phyloP scores from a whole-genome alignment of 345 rosid species.

The Hibiscus trionum region DNA sequence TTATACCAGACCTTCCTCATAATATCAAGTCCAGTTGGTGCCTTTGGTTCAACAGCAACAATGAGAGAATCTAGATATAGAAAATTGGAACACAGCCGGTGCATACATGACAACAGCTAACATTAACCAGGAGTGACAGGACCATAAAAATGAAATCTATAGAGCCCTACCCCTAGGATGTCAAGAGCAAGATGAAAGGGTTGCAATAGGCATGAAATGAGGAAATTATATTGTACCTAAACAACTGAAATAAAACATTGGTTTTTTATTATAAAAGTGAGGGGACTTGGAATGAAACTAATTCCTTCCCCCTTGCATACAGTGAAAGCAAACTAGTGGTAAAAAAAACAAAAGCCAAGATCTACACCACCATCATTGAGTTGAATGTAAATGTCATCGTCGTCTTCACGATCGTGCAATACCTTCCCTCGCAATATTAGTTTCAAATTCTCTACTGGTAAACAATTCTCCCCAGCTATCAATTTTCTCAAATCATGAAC shows the following conservation, averaged over 20 bases:
- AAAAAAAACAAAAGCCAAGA: background rate
- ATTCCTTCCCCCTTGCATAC: background rate
- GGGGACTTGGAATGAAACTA: too few species aligned
- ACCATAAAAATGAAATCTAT: background rate
- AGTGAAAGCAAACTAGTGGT: background rate
- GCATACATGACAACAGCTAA: background rate
- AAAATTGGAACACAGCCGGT: conserved; percentile 1
- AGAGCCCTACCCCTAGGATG: background rate
- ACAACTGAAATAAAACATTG: background rate
- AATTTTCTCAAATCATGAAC: conserved; percentile 58
- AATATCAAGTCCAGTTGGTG: conserved; percentile 42
- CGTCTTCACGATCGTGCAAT: too few species aligned
- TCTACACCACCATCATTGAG: conserved; percentile 46
- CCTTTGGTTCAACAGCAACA: conserved; percentile 74
- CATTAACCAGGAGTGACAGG: background rate
- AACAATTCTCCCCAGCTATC: conserved; percentile 33
- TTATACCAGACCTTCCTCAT: conserved; percentile 55
- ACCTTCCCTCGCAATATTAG: too few species aligned
- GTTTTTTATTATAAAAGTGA: too few species aligned
- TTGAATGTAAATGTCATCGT: conserved; percentile 14
- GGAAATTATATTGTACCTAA: background rate
- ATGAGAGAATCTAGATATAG: conserved; percentile 44
- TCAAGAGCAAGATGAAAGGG: background rate
- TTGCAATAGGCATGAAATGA: background rate
- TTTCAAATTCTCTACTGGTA: too few species aligned